These are phyloP conservation scores for Xerophyta viscosa DNA, from an alignment of 106 monocot species.

Conservation along the genomic window DNA sequence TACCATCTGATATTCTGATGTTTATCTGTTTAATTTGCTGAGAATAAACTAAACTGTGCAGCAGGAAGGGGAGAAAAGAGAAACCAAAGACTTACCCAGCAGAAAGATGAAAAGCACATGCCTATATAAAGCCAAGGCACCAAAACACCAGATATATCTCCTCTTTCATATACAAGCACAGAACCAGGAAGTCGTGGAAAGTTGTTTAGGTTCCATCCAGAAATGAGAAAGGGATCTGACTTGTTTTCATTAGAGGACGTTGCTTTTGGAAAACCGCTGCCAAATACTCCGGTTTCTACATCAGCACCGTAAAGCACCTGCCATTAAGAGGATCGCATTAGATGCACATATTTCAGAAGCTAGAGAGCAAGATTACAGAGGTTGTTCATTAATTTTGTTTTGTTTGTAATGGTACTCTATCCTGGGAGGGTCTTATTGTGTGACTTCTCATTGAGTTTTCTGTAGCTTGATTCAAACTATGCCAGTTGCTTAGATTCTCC, in stretches of 20 bases:
- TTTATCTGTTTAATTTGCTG: too few relatives aligned
- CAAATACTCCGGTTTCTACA: conserved; percentile 78
- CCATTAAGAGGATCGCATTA: neutral
- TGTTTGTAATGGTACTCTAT: too few relatives aligned
- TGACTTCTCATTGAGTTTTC: too few relatives aligned
- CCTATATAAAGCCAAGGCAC: conserved; percentile 97
- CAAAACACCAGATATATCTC: conserved; percentile 90
- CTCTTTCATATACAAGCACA: conserved; percentile 75
- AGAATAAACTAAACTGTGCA: neutral
- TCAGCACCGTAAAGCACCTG: conserved; percentile 98
- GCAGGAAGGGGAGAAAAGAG: conserved; percentile 1
- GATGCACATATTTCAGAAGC: neutral
- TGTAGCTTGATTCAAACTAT: too few relatives aligned
- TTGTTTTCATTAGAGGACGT: conserved; percentile 14
- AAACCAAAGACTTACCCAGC: conserved; percentile 60
- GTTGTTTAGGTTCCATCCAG: conserved; percentile 96
- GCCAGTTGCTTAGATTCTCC: too few relatives aligned
- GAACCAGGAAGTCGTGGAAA: conserved; percentile 89
- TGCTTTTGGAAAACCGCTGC: conserved; percentile 84
- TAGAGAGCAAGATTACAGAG: neutral
- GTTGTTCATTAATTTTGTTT: too few relatives aligned
- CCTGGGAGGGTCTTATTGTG: too few relatives aligned
- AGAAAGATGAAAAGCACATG: conserved; percentile 99
- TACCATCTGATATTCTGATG: too few relatives aligned
- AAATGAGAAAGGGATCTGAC: conserved; percentile 40